Conservation (phyloP, 345 rosid genomes). For the Stellera chamaejasme region DNA sequence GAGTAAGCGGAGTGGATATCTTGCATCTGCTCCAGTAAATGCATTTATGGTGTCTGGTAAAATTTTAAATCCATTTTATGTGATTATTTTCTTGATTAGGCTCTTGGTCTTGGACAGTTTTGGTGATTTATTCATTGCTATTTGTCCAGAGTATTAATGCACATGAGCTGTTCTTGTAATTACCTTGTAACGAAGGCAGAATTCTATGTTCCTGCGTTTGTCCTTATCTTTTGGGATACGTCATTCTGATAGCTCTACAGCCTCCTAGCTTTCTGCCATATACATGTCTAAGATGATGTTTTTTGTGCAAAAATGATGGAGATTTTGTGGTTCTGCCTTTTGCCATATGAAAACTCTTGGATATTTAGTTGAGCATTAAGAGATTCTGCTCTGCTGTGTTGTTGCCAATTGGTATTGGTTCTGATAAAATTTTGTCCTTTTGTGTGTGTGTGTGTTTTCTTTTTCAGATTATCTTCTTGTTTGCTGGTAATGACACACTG, state of each 20-base stretch:
- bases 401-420: not conserved
- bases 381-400: slow-evolving; percentile 1
- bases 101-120: not conserved
- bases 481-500: not conserved
- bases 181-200: not conserved
- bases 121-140: too few relatives aligned
- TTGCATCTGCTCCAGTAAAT: slow-evolving; percentile 3
- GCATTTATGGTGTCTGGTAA: not conserved
- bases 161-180: too few relatives aligned
- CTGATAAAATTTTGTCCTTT: not conserved
- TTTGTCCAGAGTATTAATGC: too few relatives aligned
- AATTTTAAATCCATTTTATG: not conserved
- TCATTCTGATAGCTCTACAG: not conserved
- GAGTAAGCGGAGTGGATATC: slow-evolving; percentile 5
- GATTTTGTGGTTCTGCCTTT: not conserved
- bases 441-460: not conserved
- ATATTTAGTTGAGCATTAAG: slow-evolving; percentile 4
- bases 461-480: not conserved
- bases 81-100: not conserved
- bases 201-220: not conserved
- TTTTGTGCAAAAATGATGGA: too few relatives aligned
- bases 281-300: too few relatives aligned
- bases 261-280: too few relatives aligned
- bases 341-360: not conserved
- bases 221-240: not conserved